phyloP scores from a whole-genome alignment of 805 yeast genomes.

The Kodamaea lidongshanica region DNA sequence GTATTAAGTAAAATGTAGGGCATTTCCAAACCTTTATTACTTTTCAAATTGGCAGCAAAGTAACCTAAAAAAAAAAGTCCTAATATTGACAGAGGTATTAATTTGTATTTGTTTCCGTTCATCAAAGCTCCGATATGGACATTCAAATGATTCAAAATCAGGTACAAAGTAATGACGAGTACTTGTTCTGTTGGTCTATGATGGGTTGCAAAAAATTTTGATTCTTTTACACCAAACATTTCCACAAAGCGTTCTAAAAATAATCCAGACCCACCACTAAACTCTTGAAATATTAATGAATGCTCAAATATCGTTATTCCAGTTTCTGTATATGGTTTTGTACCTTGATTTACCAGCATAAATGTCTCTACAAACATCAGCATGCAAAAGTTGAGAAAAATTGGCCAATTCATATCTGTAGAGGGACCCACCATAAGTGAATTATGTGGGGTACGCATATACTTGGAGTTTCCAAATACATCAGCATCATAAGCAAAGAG shows the following conservation, averaged over 20 bases:
- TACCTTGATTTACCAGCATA: slow-evolving; percentile 50
- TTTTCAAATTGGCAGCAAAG: slow-evolving; percentile 29
- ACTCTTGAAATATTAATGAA: slow-evolving; percentile 71
- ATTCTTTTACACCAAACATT: slow-evolving; percentile 2
- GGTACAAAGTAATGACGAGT: slow-evolving; percentile 47
- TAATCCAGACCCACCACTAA: slow-evolving; percentile 34
- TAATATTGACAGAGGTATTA: slow-evolving; percentile 57
- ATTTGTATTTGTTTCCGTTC: slow-evolving; percentile 46
- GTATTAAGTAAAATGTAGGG: slow-evolving; percentile 56
- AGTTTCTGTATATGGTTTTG: slow-evolving; percentile 52
- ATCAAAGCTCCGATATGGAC: slow-evolving; percentile 60
- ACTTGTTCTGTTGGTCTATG: slow-evolving; percentile 49
- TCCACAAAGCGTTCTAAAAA: slow-evolving; percentile 17
- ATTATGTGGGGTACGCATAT: slow-evolving; percentile 23
- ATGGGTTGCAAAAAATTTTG: slow-evolving; percentile 2
- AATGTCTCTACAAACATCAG: slow-evolving; percentile 65
- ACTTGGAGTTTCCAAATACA: slow-evolving; percentile 14
- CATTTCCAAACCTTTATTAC: slow-evolving; percentile 40
- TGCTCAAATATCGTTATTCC: slow-evolving; percentile 72
- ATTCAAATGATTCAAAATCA: slow-evolving; percentile 51
- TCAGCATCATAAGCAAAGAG: slow-evolving; percentile 22
- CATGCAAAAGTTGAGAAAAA: slow-evolving; percentile 51
- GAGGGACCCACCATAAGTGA: slow-evolving; percentile 43
- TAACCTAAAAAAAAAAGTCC: slow-evolving; percentile 49
- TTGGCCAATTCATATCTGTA: slow-evolving; percentile 50